Evolutionary conservation across 805 yeast species (phyloP), one percentile per base, ranked within the genome.

Genomic region (Metschnikowia koreensis): DNA sequence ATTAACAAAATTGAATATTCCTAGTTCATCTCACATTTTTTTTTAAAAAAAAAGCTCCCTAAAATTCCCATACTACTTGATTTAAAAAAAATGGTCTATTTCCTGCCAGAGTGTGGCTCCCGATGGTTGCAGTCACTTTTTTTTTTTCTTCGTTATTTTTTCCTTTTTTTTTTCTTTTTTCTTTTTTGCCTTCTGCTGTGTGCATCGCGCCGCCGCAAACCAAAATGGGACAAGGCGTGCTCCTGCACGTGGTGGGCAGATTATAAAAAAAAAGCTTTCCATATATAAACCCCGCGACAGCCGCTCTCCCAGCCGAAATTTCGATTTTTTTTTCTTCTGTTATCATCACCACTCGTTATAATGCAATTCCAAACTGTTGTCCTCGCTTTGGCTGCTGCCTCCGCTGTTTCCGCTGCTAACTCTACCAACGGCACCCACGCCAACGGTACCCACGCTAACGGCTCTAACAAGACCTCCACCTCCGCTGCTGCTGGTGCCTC

Each of bases 301-400:
- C 44, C 43, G 48, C 44, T 47, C 7, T 10, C 10, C 2, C 28
- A 22, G 7, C n/a, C n/a, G 13, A 15, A 13, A 3, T n/a, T 6
- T n/a, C 22, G 28, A 26, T 38, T 39, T 28, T 39, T 48, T 43
- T 42, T 34, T 28, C 36, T 47, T 31, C 28, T 26, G 34, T 34
- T 38, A 39, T 26, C 48, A n/a, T 31, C 9, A 27, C 41, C 52
- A 49, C 48, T 49, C 52, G 52, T 49, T 49, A 48, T 71, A 80
- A 86, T 86, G 91, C 89, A 86, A 82, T 82, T 84, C 86, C 78
- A 81, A 68, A 72, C 81, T 71, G 75, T 85, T 69, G 72, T 83
- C 71, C 76, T 83, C 71, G 81, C 88, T 66, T 78, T 85, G 71
- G 83, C 89, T 73, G 82, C 88, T 60, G 82, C 76, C 62, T 76